Percentiles rank a stretch among this genome's conserved stretches.
These are phyloP conservation scores for Paramecium pentaurelia DNA, from an alignment of 73 alveolate genomes.

Conservation along the genomic window DNA sequence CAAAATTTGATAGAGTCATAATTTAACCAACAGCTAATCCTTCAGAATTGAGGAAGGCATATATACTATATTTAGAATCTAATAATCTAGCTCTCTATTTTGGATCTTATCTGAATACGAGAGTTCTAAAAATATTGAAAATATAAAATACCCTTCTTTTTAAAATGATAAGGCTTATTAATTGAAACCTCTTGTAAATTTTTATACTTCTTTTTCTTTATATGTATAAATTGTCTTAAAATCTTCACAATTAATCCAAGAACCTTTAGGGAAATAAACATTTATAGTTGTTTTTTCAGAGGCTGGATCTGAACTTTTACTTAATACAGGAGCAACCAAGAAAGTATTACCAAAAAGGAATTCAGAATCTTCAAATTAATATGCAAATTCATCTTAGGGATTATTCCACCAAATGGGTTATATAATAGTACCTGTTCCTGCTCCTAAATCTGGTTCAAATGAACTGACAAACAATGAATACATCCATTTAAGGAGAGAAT, in stretches of 20 bases:
- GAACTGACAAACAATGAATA: neutral
- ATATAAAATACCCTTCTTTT: slow-evolving; percentile 19
- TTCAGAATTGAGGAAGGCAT: neutral
- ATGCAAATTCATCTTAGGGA: neutral
- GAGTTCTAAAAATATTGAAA: neutral
- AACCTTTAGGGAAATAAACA: slow-evolving; percentile 32
- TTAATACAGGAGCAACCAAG: neutral
- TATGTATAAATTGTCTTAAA: neutral
- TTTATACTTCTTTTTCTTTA: neutral
- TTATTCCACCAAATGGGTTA: slow-evolving; percentile 44
- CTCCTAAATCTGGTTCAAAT: neutral
- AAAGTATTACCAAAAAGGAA: slow-evolving; percentile 21
- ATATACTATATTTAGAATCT: neutral
- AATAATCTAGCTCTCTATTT: slow-evolving; percentile 4
- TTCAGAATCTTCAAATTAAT: neutral
- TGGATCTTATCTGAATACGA: neutral
- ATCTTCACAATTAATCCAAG: neutral
- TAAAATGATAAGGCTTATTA: neutral
- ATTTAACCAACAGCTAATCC: neutral
- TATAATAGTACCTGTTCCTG: slow-evolving; percentile 37
- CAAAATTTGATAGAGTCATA: neutral
- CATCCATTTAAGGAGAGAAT: neutral
- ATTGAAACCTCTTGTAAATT: neutral
- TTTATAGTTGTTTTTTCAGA: neutral
- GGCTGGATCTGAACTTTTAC: neutral